These are phyloP conservation scores for Polychytrium aggregatum DNA, from an alignment of 192 early-diverging fungal species.

Conservation along the genomic window DNA sequence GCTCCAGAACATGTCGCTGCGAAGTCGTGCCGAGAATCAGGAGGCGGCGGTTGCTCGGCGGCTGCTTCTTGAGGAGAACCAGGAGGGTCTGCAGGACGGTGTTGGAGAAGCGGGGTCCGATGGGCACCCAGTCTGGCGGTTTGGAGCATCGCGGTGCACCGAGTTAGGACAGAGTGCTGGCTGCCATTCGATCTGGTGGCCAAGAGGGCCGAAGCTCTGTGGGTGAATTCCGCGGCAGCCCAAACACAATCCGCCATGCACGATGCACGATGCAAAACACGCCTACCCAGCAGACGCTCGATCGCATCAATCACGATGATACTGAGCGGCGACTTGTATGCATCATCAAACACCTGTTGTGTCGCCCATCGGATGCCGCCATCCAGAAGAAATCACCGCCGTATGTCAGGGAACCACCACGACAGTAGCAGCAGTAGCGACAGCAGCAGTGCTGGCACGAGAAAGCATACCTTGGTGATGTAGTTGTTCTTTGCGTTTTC, in stretches of 20 bases:
- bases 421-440: neutral
- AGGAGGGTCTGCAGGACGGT: conserved; percentile 81
- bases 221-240: no score
- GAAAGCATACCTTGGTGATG: conserved; percentile 75
- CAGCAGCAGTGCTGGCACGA: no score
- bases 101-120: conserved; percentile 94
- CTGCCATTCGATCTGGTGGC: no score
- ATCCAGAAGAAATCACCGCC: conserved; percentile 1
- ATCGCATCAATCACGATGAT: conserved; percentile 91
- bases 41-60: conserved; percentile 61
- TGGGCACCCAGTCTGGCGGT: conserved; percentile 73
- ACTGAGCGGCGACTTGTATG: conserved; percentile 90
- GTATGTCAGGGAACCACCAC: neutral
- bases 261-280: neutral
- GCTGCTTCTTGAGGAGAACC: conserved; percentile 84
- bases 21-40: conserved; percentile 86
- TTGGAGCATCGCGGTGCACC: no score
- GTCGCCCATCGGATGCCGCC: no score
- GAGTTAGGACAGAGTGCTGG: no score
- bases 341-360: conserved; percentile 85
- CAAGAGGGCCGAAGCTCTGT: no score
- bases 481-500: conserved; percentile 73
- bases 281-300: conserved; percentile 69
- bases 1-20: conserved; percentile 61
- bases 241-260: neutral